A percentile compares a stretch with the other conserved stretches of the same genome.
Conservation (phyloP, 768 basidiomycete species). For the Termitomyces sp. region DNA sequence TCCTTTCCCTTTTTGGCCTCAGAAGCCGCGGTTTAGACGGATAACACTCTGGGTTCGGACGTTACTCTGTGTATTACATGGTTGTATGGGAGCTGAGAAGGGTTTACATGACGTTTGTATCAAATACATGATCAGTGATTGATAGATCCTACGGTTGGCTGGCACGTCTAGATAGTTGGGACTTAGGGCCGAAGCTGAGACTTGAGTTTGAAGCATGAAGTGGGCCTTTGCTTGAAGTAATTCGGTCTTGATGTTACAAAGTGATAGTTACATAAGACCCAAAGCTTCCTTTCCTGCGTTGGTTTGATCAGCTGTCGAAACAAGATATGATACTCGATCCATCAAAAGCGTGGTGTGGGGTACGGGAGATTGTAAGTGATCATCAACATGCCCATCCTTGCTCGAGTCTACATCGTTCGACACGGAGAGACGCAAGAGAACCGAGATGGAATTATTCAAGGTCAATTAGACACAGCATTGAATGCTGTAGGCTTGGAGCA, state of each 20-base stretch:
- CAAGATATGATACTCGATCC: constrained; percentile 3
- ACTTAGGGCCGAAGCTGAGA: neutral
- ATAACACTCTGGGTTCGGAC: neutral
- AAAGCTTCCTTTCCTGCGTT: neutral
- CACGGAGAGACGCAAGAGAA: constrained; percentile 81
- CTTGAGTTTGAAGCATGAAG: neutral
- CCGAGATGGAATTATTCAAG: constrained; percentile 59
- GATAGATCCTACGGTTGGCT: neutral
- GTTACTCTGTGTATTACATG: constrained; percentile 4
- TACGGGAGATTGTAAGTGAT: neutral
- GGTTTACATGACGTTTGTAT: neutral
- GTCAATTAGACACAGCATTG: constrained; percentile 65
- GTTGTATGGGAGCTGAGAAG: neutral
- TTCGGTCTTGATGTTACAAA: neutral
- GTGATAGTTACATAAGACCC: neutral
- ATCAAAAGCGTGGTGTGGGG: constrained; percentile 1
- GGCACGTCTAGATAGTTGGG: neutral
- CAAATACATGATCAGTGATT: neutral
- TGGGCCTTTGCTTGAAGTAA: neutral
- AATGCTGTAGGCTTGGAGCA: constrained; percentile 60
- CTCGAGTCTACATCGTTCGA: constrained; percentile 60
- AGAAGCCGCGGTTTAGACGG: neutral
- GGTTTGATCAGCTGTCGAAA: constrained; percentile 6
- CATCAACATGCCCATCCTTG: constrained; percentile 22
- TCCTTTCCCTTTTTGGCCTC: neutral